Conservation (phyloP, 176 grass and related monocot genomes). For the Metroxylon sagu region DNA sequence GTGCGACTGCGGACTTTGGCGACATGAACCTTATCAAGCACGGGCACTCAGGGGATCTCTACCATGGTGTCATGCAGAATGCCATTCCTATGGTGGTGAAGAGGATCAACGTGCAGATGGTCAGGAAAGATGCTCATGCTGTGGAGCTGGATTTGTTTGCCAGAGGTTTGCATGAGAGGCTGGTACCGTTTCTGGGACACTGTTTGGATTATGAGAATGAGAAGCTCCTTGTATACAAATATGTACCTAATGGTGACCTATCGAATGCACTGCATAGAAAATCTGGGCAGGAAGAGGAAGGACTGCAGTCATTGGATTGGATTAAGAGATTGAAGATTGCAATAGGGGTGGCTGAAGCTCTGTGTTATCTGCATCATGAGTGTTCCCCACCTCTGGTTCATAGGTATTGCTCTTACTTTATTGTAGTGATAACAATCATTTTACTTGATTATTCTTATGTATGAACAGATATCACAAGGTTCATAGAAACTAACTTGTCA, state of each 20-base stretch:
- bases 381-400: slow-evolving; percentile 88
- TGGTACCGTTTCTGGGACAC: slow-evolving; percentile 72
- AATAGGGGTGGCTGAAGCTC: slow-evolving; percentile 78
- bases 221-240: slow-evolving; percentile 83
- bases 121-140: slow-evolving; percentile 48
- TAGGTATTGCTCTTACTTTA: slow-evolving; percentile 41
- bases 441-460: no score
- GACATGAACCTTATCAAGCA: slow-evolving; percentile 68
- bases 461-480: no score
- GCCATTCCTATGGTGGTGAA: slow-evolving; percentile 58
- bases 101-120: slow-evolving; percentile 34
- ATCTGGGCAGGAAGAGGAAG: slow-evolving; percentile 51
- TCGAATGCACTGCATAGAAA: slow-evolving; percentile 60
- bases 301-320: slow-evolving; percentile 93
- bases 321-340: slow-evolving; percentile 99
- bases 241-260: slow-evolving; percentile 66
- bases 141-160: slow-evolving; percentile 76
- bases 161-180: slow-evolving; percentile 52
- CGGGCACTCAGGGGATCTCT: slow-evolving; percentile 78
- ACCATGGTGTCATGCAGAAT: slow-evolving; percentile 54
- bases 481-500: no score
- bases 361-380: slow-evolving; percentile 89
- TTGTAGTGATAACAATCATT: neutral
- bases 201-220: slow-evolving; percentile 65
- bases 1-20: slow-evolving; percentile 42